These are phyloP conservation scores for Pseudogymnoascus sp. DNA, from an alignment of 2,329 filamentous ascomycete genomes.

Conservation along the genomic window DNA sequence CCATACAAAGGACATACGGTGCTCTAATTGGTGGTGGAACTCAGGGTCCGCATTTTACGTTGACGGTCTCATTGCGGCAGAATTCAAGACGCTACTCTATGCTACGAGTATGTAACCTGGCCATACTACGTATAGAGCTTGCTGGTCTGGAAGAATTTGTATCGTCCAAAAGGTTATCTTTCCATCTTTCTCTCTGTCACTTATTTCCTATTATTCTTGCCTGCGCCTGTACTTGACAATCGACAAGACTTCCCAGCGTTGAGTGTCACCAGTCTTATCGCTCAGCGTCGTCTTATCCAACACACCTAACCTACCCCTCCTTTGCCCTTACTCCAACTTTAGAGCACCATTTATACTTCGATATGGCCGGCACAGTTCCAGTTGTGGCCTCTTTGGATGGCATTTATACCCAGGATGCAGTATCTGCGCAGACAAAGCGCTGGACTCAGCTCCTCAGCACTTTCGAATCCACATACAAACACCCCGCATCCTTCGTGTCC, in stretches of 20 bases:
- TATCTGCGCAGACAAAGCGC: constrained; percentile 59
- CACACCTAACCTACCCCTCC: constrained; percentile 6
- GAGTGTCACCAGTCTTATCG: background rate
- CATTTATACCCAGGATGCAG: constrained; percentile 72
- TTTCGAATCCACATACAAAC: constrained; percentile 65
- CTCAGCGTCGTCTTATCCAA: background rate
- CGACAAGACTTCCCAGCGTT: background rate
- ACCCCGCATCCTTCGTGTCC: constrained; percentile 69
- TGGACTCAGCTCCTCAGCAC: constrained; percentile 67
- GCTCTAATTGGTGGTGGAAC: constrained; percentile 6
- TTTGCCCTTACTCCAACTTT: constrained; percentile 9
- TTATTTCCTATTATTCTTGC: background rate
- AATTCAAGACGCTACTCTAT: background rate
- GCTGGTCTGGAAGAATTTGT: background rate
- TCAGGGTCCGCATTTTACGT: constrained; percentile 2
- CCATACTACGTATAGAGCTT: background rate
- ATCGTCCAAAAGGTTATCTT: background rate
- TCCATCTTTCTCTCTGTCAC: background rate
- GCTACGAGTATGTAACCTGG: background rate
- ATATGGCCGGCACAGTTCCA: constrained; percentile 58
- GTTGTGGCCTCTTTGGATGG: constrained; percentile 66
- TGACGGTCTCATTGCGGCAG: background rate
- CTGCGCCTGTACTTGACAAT: background rate
- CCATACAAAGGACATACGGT: background rate
- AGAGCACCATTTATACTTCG: background rate